A percentile compares a stretch with the other conserved stretches of the same genome.
Conservation (phyloP, 305 asterid species). For the Fraxinus greggii region DNA sequence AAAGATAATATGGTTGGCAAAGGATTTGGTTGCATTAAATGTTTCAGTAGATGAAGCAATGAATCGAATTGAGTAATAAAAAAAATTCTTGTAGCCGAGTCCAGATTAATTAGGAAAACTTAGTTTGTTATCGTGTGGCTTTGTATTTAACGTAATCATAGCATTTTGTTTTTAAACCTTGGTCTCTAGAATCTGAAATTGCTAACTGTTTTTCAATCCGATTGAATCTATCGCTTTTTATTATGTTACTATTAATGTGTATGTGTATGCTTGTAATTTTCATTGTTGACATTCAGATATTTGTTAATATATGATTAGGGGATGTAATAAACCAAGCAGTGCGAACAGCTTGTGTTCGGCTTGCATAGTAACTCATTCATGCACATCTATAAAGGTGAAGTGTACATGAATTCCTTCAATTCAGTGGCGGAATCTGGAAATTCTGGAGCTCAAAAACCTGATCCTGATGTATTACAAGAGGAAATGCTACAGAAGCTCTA, state of each 20-base stretch:
- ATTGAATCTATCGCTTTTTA: not conserved
- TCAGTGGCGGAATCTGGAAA: not conserved
- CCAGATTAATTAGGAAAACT: not conserved
- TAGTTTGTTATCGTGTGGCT: not conserved
- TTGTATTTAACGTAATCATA: not conserved
- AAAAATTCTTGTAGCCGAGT: not conserved
- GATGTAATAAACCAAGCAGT: not conserved
- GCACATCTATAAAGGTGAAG: not conserved
- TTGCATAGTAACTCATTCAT: not conserved
- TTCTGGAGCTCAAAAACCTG: not conserved
- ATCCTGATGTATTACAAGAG: not conserved
- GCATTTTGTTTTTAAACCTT: not conserved
- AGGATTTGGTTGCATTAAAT: not conserved
- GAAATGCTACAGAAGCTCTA: not conserved
- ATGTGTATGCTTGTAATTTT: not conserved
- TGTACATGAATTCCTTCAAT: not conserved
- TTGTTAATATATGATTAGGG: not conserved
- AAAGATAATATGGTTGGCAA: not conserved
- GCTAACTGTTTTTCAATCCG: not conserved
- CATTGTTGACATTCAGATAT: not conserved
- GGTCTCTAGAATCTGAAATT: not conserved
- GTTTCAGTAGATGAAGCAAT: not conserved
- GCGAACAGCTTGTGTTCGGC: not conserved
- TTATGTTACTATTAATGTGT: not conserved
- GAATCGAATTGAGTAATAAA: not conserved